Evolutionary conservation across 306 rosid species (phyloP), one percentile per base, ranked within the genome.

Genomic region (Acacia confusa): DNA sequence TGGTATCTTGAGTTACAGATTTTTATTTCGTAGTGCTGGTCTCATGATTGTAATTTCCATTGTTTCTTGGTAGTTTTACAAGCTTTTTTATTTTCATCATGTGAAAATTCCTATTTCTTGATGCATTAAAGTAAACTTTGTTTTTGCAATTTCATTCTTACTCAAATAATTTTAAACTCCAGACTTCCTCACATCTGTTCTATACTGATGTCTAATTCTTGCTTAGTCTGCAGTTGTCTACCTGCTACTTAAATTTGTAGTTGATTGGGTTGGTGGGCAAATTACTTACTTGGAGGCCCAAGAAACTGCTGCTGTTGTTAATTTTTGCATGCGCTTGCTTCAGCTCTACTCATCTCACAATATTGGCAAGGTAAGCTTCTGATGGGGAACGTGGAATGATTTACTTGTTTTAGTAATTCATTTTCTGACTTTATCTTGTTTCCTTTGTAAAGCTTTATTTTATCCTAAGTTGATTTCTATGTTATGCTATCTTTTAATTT

Each of bases 211-310:
- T 85, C 69, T 45, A 79, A 74, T 74, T 80, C 60, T 87, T 85
- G 80, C 75, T 82, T 85, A 95, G 99, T 90, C 95, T 89, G 92
- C 97, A 93, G 99, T 95, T 84, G 89, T 93, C 70, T 93, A 91
- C 91, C 90, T 90, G 91, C 90, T 95, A 69, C 97, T 95, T 55
- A 95, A 95, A 87, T 93, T 91, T 86, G 97, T 93, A 27, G 97
- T 95, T 74, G 93, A 82, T 81, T 95, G 99, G 99, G 97, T 95
- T 77, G 94, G 90, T 82, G 95, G 97, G 72, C 99, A 95, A 95
- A 95, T 95, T 84, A 81, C 83, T 79, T 88, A 93, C 88, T 87
- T 95, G 84, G 99, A 91, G 90, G 87, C 94, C 72, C 89, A 79
- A 72, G 97, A 95, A 84, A 95, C 99, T 74, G 88, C 90, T 41